Percentiles rank a stretch among this genome's conserved stretches.
Conservation (phyloP, 768 basidiomycete genomes). For the Naganishia vaughanmartiniae region DNA sequence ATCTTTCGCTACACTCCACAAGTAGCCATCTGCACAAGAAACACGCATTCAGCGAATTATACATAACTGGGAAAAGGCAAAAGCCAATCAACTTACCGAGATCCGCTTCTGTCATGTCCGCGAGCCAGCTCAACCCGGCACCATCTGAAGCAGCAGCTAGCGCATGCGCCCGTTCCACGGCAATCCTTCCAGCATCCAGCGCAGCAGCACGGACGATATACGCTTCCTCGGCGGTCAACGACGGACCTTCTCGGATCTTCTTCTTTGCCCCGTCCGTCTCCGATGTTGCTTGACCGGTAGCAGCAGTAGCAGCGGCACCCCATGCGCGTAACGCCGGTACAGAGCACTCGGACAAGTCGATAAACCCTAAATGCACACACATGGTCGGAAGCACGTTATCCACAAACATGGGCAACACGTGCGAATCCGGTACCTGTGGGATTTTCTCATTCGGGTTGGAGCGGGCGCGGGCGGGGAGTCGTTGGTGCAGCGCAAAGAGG, state of each 20-base stretch:
- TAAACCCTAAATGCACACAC: constrained; percentile 69
- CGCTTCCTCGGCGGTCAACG: constrained; percentile 63
- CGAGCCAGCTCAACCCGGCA: constrained; percentile 58
- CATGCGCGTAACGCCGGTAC: constrained; percentile 27
- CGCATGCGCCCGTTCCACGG: constrained; percentile 59
- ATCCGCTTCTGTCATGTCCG: constrained; percentile 55
- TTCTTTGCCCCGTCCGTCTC: not conserved
- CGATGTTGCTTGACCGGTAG: not conserved
- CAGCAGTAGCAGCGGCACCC: not conserved
- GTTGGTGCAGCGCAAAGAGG: constrained; percentile 65
- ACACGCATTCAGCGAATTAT: too few species aligned
- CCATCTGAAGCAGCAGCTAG: constrained; percentile 45
- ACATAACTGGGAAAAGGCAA: not conserved
- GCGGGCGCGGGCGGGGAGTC: constrained; percentile 65
- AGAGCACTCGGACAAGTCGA: constrained; percentile 46
- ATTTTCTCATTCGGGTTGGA: constrained; percentile 57
- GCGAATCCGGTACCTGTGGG: constrained; percentile 33
- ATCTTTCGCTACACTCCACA: constrained; percentile 81
- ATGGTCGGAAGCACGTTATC: constrained; percentile 84
- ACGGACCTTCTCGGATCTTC: constrained; percentile 56
- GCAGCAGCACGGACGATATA: constrained; percentile 75
- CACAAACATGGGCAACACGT: constrained; percentile 61
- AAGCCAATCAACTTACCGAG: constrained; percentile 11
- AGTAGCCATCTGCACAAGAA: constrained; percentile 61
- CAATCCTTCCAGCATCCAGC: constrained; percentile 71